Evolutionary conservation across 1,284 basidiomycete genomes (phyloP).

Genomic region (Moesziomyces antarcticus): DNA sequence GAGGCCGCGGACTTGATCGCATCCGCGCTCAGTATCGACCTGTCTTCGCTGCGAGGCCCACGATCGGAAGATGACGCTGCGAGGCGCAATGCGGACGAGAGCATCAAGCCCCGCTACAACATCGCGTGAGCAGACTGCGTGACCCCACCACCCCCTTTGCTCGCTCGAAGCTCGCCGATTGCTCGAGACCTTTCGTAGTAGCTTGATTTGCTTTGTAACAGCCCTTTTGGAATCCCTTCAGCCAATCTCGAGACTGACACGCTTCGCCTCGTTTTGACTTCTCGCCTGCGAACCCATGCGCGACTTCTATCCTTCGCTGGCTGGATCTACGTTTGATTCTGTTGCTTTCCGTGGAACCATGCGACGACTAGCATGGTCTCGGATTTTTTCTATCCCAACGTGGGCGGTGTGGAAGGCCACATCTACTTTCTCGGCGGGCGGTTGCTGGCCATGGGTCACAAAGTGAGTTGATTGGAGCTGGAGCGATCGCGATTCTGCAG

Average conservation of each 20-base stretch:
- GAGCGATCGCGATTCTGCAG: not conserved
- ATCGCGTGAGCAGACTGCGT: constrained; percentile 48
- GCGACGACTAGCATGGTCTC: constrained; percentile 81
- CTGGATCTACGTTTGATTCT: not conserved
- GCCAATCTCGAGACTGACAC: not conserved
- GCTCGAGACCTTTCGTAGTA: not conserved
- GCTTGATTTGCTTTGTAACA: not conserved
- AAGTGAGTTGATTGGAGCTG: constrained; percentile 71
- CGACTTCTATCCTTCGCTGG: not conserved
- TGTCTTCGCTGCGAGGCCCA: not conserved
- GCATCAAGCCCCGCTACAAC: constrained; percentile 33
- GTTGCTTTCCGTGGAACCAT: not conserved
- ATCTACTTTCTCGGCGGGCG: constrained; percentile 76
- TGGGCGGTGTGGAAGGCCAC: constrained; percentile 96
- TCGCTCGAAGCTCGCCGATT: not conserved
- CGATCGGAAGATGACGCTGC: too few species aligned
- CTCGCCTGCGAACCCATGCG: not conserved
- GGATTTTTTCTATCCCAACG: constrained; percentile 94
- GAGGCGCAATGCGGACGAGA: constrained; percentile 3
- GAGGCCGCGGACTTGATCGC: constrained; percentile 16
- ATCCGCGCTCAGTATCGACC: constrained; percentile 20
- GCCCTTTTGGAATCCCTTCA: not conserved
- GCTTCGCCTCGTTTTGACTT: not conserved
- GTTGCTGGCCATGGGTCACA: constrained; percentile 85
- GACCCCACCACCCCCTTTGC: not conserved